Percentiles rank a stretch among this genome's conserved stretches.
Conservation (phyloP, 805 yeast species). For the Starmerella kuoi region DNA sequence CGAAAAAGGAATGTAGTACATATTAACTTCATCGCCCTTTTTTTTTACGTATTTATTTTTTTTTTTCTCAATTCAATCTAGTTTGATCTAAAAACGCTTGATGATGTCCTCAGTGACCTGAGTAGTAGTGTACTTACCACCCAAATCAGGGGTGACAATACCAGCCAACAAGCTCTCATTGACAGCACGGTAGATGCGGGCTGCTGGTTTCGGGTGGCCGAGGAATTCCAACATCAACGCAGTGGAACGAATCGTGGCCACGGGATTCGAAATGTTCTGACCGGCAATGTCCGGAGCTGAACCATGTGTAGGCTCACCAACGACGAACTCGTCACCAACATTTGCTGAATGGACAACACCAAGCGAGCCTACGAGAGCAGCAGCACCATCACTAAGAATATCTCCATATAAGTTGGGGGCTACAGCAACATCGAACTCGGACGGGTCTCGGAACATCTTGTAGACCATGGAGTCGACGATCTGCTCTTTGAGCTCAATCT, state of each 20-base stretch:
- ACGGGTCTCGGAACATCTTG: conserved; percentile 97
- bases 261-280: conserved; percentile 76
- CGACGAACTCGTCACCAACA: conserved; percentile 90
- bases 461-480: conserved; percentile 99
- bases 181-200: conserved; percentile 84
- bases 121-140: conserved; percentile 78
- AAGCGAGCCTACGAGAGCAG: conserved; percentile 91
- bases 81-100: conserved; percentile 34
- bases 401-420: conserved; percentile 99
- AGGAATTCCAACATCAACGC: conserved; percentile 95
- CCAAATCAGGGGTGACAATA: conserved; percentile 82
- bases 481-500: conserved; percentile 73
- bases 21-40: no score
- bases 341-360: conserved; percentile 98
- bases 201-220: conserved; percentile 83
- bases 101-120: conserved; percentile 79
- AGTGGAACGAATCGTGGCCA: conserved; percentile 95
- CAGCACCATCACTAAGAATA: conserved; percentile 93
- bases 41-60: no score
- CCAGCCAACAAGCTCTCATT: conserved; percentile 83
- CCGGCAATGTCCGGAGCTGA: conserved; percentile 99
- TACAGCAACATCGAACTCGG: conserved; percentile 91
- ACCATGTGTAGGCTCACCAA: conserved; percentile 99
- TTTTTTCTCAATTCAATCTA: no score
- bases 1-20: no score